Base-by-base conservation (phyloP, 306 rosid genomes). In the Gastrolobium bilobum region DNA sequence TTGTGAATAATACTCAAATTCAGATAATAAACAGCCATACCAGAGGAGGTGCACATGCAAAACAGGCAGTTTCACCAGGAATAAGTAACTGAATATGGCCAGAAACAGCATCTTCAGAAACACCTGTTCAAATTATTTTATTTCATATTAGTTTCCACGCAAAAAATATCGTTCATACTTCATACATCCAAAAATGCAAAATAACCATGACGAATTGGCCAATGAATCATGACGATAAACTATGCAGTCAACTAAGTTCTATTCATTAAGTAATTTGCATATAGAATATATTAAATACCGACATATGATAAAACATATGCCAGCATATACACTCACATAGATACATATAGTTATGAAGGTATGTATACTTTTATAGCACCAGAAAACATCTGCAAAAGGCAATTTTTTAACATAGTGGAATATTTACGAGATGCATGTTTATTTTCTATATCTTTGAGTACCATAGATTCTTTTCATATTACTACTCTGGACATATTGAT, bases 11-110 rank as follows among this genome's bases (percentile, higher is more conserved):
- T 52, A 44, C 67, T 20, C 68, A 68, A 68, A 2, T 71, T 61
- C 43, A 73, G 10, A 43, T 20, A 50, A 77, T 46, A 7, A 35
- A 29, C 31, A 56, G 54, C 40, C 87, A 53, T 87, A 95, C 99
- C 92, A 95, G 80, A 84, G 99, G 99, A 75, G 99, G 98, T 67
- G 99, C 98, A 77, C 99, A 93, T 61, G 99, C 99, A 89, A 95
- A 95, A 89, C 99, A 95, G 56, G 98, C 99, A 77, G 92, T 93
- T 88, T 95, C 99, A 63, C 99, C 98, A 38, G 98, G 99, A 60
- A 95, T 84, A 64, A 95, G 84, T 84, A 95, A 74, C 87, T 95
- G 99, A 86, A 95, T 95, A 83, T 93, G 98, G 78, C 99, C 97
- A 52, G 99, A 95, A 81, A 95, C 99, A 39, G 97, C 98, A 79